phyloP scores from a whole-genome alignment of 2,329 filamentous ascomycete genomes.

The Aspergillus felis region DNA sequence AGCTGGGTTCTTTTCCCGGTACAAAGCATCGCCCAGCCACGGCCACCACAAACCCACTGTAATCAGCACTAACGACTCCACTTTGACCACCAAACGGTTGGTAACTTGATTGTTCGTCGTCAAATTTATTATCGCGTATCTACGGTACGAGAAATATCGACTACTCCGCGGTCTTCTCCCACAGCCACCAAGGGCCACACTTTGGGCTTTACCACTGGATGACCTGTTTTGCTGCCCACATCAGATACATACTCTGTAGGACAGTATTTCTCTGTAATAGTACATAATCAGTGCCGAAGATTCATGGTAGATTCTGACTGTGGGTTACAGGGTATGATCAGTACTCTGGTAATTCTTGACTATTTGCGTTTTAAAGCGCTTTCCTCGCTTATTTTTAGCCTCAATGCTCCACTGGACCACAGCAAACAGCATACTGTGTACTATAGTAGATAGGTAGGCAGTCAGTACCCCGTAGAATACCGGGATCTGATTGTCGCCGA shows the following conservation, averaged over 20 bases:
- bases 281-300: no score
- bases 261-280: no score
- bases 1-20: conserved; percentile 9
- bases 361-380: background rate
- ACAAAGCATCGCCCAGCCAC: background rate
- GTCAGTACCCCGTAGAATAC: no score
- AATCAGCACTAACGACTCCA: conserved; percentile 3
- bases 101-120: background rate
- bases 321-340: no score
- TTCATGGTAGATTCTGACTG: no score
- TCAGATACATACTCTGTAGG: no score
- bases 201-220: conserved; percentile 18
- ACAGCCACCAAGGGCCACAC: conserved; percentile 9
- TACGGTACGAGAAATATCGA: conserved; percentile 14
- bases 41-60: background rate
- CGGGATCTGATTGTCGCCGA: background rate
- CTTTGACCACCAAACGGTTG: background rate
- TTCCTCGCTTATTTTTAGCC: background rate
- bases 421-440: background rate
- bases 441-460: no score
- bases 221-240: background rate
- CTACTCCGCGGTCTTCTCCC: conserved; percentile 12
- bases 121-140: background rate
- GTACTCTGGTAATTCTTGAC: no score
- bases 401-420: background rate